Evolutionary conservation across 2,329 filamentous ascomycete species (phyloP).

Genomic region (Botrytis porri): DNA sequence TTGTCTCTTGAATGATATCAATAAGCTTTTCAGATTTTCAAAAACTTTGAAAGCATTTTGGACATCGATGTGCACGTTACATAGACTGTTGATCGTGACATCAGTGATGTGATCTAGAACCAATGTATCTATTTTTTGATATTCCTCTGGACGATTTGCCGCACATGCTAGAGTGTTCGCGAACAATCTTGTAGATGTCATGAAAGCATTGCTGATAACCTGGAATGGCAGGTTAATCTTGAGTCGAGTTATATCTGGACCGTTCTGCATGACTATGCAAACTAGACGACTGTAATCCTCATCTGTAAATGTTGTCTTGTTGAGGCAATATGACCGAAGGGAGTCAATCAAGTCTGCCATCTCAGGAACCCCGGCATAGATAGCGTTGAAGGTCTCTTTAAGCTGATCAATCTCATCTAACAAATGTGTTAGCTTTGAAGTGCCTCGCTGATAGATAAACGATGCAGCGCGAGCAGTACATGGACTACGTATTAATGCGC

Average conservation of each 20-base stretch:
- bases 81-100: conserved; percentile 47
- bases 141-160: conserved; percentile 45
- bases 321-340: conserved; percentile 49
- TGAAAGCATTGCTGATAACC: conserved; percentile 46
- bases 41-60: conserved; percentile 48
- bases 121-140: conserved; percentile 44
- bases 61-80: conserved; percentile 51
- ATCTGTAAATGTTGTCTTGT: conserved; percentile 49
- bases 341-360: conserved; percentile 47
- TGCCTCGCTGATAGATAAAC: background rate
- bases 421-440: conserved; percentile 20
- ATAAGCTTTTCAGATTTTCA: conserved; percentile 44
- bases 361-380: conserved; percentile 41
- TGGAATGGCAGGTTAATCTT: conserved; percentile 52
- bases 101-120: conserved; percentile 52
- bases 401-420: conserved; percentile 50
- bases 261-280: conserved; percentile 45
- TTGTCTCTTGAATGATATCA: conserved; percentile 48
- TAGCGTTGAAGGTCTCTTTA: conserved; percentile 45
- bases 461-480: background rate
- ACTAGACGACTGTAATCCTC: conserved; percentile 45
- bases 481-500: background rate
- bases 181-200: conserved; percentile 50
- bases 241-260: conserved; percentile 46
- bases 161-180: conserved; percentile 52